These are phyloP conservation scores for Psilocybe cyanescens DNA, from an alignment of 768 basidiomycete genomes.

Conservation along the genomic window DNA sequence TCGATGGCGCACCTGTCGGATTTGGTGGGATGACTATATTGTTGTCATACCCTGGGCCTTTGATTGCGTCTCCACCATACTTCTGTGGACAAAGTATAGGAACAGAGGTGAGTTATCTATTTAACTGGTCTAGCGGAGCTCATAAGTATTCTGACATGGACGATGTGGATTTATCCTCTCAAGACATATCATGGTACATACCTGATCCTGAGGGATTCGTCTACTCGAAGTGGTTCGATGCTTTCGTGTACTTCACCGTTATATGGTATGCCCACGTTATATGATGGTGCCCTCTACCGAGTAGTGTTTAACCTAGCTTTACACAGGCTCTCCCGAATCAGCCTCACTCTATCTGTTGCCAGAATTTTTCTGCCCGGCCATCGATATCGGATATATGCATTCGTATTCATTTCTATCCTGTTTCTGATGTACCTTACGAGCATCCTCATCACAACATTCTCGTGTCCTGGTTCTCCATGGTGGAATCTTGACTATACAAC, in stretches of 20 bases:
- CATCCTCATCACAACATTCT: conserved; percentile 11
- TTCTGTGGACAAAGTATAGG: conserved; percentile 19
- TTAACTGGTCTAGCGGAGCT: too few species aligned
- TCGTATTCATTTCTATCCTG: conserved; percentile 2
- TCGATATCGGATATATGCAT: conserved; percentile 7
- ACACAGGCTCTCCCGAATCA: conserved; percentile 18
- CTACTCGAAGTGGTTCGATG: conserved; percentile 10
- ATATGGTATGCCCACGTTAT: conserved; percentile 9
- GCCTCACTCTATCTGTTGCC: conserved; percentile 16
- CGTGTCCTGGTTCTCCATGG: conserved; percentile 11
- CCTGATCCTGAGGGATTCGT: conserved; percentile 6
- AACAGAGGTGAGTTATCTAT: conserved; percentile 10
- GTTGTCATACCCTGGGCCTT: conserved; percentile 18
- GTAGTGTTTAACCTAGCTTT: not conserved
- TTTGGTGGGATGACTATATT: conserved; percentile 32
- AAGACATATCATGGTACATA: not conserved
- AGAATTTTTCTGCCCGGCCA: conserved; percentile 20
- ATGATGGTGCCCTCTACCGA: not conserved
- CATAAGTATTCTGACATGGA: not conserved
- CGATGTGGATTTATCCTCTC: not conserved
- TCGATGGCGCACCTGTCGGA: conserved; percentile 18
- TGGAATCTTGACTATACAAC: not conserved
- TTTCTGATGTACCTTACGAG: conserved; percentile 8
- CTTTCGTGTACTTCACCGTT: conserved; percentile 14
- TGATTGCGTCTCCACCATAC: conserved; percentile 16